A percentile compares a stretch with the other conserved stretches of the same genome.
Conservation (phyloP, 2,329 filamentous ascomycete genomes). For the Neofusicoccum laricinum region DNA sequence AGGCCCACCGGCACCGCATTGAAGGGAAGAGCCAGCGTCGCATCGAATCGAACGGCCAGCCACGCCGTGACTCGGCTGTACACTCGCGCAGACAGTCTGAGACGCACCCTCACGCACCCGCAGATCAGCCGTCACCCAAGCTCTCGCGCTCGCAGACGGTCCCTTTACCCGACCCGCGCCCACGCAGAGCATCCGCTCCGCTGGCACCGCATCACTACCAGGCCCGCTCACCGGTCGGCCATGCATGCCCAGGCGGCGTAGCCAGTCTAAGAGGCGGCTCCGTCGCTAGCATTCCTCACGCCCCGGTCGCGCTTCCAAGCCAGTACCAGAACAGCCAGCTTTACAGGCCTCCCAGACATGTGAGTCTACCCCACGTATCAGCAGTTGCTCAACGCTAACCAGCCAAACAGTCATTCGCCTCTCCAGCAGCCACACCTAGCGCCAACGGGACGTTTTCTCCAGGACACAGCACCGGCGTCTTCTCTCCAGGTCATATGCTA, state of each 20-base stretch:
- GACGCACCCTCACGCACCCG: not conserved
- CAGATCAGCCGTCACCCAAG: not conserved
- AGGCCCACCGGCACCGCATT: not conserved
- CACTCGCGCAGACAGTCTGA: not conserved
- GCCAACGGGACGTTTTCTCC: not conserved
- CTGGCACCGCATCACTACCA: not conserved
- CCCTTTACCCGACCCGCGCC: not conserved
- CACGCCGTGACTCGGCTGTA: not conserved
- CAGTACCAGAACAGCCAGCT: constrained; percentile 11
- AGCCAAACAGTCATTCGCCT: not conserved
- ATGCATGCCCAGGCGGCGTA: not conserved
- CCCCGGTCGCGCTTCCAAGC: not conserved
- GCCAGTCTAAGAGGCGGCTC: not conserved
- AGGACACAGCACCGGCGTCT: not conserved
- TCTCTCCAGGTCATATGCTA: constrained; percentile 5
- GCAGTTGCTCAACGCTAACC: not conserved
- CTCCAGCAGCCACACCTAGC: not conserved
- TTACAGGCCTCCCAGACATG: constrained; percentile 5
- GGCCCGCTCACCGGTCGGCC: not conserved
- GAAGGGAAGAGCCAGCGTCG: not conserved
- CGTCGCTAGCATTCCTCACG: not conserved
- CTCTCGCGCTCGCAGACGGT: not conserved
- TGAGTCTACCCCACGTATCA: not conserved
- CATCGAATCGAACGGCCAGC: not conserved
- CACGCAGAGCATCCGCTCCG: not conserved